A percentile compares a stretch with the other conserved stretches of the same genome.
These are phyloP conservation scores for Elaeis guineensis DNA, from an alignment of 176 grass and related monocot species.

Conservation along the genomic window DNA sequence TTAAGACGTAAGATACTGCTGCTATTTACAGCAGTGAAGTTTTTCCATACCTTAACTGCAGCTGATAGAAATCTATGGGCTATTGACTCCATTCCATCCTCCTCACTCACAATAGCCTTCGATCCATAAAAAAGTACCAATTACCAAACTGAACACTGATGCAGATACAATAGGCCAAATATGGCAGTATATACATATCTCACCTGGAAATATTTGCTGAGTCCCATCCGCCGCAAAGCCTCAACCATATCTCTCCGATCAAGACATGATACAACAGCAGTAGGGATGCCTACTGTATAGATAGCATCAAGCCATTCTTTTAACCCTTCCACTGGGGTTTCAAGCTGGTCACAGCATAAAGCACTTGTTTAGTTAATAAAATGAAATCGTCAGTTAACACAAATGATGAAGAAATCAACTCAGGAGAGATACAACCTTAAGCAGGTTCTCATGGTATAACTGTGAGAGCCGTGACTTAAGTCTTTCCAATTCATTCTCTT, in stretches of 20 bases:
- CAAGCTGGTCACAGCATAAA: slow-evolving; percentile 42
- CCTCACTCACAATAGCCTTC: slow-evolving; percentile 77
- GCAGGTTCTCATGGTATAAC: slow-evolving; percentile 77
- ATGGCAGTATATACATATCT: too few species aligned
- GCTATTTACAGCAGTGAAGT: too few species aligned
- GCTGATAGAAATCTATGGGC: slow-evolving; percentile 95
- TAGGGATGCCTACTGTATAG: slow-evolving; percentile 75
- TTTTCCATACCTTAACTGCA: slow-evolving; percentile 57
- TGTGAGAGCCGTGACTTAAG: slow-evolving; percentile 70
- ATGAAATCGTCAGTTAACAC: neutral
- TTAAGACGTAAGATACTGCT: neutral
- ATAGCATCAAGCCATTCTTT: slow-evolving; percentile 91
- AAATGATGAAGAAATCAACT: slow-evolving; percentile 12
- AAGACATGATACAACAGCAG: slow-evolving; percentile 71
- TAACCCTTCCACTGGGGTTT: slow-evolving; percentile 68
- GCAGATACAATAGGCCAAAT: too few species aligned
- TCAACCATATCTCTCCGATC: slow-evolving; percentile 78
- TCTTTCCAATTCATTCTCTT: slow-evolving; percentile 69
- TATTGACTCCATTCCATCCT: slow-evolving; percentile 97
- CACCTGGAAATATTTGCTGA: slow-evolving; percentile 92
- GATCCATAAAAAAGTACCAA: too few species aligned
- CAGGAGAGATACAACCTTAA: slow-evolving; percentile 39
- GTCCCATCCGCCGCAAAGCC: slow-evolving; percentile 63
- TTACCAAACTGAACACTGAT: too few species aligned
- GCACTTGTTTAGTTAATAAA: neutral